A percentile compares a stretch with the other conserved stretches of the same genome.
phyloP scores from a whole-genome alignment of 371 early-diverging fungal species.

The Apophysomyces variabilis region DNA sequence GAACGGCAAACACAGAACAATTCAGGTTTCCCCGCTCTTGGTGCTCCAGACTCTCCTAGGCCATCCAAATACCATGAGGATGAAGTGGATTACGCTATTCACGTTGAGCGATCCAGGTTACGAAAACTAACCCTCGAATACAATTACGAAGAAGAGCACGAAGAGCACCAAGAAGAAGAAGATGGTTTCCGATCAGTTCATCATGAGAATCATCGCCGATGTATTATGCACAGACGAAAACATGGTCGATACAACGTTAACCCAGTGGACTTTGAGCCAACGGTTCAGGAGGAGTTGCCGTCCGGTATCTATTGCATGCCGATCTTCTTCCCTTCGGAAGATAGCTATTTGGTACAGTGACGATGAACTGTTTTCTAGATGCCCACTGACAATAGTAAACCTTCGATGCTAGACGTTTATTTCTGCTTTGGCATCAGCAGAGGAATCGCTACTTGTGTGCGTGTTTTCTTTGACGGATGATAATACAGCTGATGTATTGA shows the following conservation, averaged over 20 bases:
- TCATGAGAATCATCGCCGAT: background rate
- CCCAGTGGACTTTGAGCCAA: conserved; percentile 20
- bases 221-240: conserved; percentile 7
- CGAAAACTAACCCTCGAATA: conserved; percentile 14
- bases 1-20: background rate
- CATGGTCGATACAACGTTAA: conserved; percentile 2
- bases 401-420: conserved; percentile 47
- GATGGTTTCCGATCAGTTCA: conserved; percentile 15
- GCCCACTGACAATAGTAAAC: background rate
- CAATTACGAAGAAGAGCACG: background rate
- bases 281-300: conserved; percentile 15
- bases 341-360: conserved; percentile 33
- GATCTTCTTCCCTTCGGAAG: conserved; percentile 62
- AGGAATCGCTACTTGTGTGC: conserved; percentile 55
- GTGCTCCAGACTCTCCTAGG: conserved; percentile 7
- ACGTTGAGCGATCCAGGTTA: conserved; percentile 19
- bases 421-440: conserved; percentile 51
- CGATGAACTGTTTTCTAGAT: no score
- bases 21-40: conserved; percentile 17
- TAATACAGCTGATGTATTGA: conserved; percentile 54
- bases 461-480: conserved; percentile 65
- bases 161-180: conserved; percentile 11
- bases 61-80: conserved; percentile 14
- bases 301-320: conserved; percentile 53
- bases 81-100: conserved; percentile 18